Conservation (phyloP, 2,329 filamentous ascomycete species). For the Aspergillus glaucus region DNA sequence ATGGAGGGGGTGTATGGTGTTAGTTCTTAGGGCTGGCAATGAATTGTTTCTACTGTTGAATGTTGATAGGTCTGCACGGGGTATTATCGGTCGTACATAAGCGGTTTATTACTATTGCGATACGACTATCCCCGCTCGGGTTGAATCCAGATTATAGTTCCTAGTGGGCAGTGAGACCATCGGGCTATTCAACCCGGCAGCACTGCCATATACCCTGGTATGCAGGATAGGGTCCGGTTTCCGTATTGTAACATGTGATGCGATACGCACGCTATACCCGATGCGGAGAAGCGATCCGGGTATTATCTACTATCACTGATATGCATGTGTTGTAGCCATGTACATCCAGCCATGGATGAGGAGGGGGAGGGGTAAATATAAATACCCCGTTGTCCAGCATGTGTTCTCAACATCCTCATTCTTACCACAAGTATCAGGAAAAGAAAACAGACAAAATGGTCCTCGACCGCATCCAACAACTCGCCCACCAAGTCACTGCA, state of each 20-base stretch:
- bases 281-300: conserved; percentile 56
- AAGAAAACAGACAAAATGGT: conserved; percentile 41
- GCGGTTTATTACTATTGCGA: no score
- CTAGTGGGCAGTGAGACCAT: no score
- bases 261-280: conserved; percentile 33
- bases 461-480: conserved; percentile 58
- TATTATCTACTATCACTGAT: conserved; percentile 13
- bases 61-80: neutral
- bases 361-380: neutral
- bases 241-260: conserved; percentile 8
- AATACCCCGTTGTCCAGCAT: neutral
- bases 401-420: no score
- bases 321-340: neutral
- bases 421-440: neutral
- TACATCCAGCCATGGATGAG: neutral
- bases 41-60: conserved; percentile 1
- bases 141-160: no score
- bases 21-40: conserved; percentile 17
- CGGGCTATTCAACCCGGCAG: neutral
- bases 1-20: conserved; percentile 29
- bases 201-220: neutral
- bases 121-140: no score
- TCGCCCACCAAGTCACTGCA: conserved; percentile 56
- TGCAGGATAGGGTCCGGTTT: conserved; percentile 13
- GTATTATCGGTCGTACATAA: no score